Base-by-base conservation (phyloP, 352 stramenopile species). In the Phytophthora pluvialis region DNA sequence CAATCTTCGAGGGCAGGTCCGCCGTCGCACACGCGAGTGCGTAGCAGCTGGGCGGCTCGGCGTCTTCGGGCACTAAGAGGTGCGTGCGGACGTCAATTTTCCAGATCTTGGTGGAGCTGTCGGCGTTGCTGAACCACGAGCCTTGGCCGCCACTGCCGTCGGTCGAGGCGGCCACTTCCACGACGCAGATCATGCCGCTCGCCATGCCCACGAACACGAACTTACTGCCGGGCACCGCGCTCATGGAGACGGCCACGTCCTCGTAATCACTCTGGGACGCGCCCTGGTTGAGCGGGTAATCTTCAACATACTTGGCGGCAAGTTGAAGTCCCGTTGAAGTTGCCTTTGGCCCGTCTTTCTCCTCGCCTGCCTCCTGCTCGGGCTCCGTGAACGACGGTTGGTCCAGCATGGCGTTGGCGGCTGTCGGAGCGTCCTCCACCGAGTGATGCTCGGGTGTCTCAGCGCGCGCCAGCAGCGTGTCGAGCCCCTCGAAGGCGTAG, bases 11-110 rank as follows among this genome's bases (percentile, higher is more conserved):
- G 1, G 66, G 39, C 8, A 70, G 55, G 12, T 89, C 77, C 29
- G 60, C 57, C 6, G 82, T 78, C 5, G 79, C 85, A 28, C 77
- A 78, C 11, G 82, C 77, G 36, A 93, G 51, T 3, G 70, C 67
- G 36, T 88, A 89, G 51, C 85, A 94, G 33, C 72, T 82, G 25
- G 75, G 72, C 15, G 51, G 40, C 3, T 61, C 16, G 1, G 62
- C 39, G 1, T 61, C 68, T 6, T 75, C 64, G 0, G 70, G 13
- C n/a, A 52, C 52, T 15, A 53, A 35, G 9, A 93, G 49, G 38
- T 94, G 85, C 5, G 78, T 72, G 1, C 86, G 60, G 6, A 94
- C 83, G 46, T 94, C 85, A 63, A 94, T 92, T 63, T 91, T 91
- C 85, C 85, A 94, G 5, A 91, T 71, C 36, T 80, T 78, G 4